Evolutionary conservation across 805 yeast species (phyloP).

Genomic region (Hanseniaspora thailandica): DNA sequence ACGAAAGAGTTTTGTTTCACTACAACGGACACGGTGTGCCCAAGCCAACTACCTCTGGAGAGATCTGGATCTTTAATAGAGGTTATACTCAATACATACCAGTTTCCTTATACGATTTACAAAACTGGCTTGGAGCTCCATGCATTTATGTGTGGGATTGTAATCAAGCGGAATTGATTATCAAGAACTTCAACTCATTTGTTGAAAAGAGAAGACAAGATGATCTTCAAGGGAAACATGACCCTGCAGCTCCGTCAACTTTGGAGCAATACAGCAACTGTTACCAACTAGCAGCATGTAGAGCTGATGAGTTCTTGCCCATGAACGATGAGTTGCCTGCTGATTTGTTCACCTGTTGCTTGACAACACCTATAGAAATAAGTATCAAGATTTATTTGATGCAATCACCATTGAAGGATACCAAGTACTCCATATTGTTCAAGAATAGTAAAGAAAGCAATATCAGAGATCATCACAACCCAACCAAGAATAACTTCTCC

Average conservation of each 20-base stretch:
- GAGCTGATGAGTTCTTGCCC: conserved; percentile 72
- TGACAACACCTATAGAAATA: conserved; percentile 90
- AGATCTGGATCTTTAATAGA: conserved; percentile 94
- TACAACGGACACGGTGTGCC: conserved; percentile 99
- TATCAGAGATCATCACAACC: conserved; percentile 15
- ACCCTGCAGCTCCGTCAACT: conserved; percentile 34
- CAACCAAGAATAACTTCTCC: conserved; percentile 20
- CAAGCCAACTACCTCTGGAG: conserved; percentile 90
- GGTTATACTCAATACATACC: conserved; percentile 97
- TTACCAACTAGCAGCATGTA: conserved; percentile 87
- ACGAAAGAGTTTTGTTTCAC: conserved; percentile 84
- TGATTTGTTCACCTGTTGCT: conserved; percentile 86
- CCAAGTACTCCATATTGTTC: conserved; percentile 32
- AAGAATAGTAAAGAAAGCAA: conserved; percentile 27
- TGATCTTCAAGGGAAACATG: conserved; percentile 50
- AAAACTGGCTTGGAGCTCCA: conserved; percentile 97
- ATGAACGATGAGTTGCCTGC: conserved; percentile 94
- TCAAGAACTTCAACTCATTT: conserved; percentile 76
- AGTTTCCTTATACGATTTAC: conserved; percentile 84
- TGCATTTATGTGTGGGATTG: conserved; percentile 92
- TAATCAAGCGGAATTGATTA: conserved; percentile 85
- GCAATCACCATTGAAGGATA: conserved; percentile 55
- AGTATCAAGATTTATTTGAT: conserved; percentile 83
- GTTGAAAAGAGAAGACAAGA: conserved; percentile 83
- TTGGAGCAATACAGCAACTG: conserved; percentile 59